Conservation (phyloP, 805 yeast species). For the Candida awuae region DNA sequence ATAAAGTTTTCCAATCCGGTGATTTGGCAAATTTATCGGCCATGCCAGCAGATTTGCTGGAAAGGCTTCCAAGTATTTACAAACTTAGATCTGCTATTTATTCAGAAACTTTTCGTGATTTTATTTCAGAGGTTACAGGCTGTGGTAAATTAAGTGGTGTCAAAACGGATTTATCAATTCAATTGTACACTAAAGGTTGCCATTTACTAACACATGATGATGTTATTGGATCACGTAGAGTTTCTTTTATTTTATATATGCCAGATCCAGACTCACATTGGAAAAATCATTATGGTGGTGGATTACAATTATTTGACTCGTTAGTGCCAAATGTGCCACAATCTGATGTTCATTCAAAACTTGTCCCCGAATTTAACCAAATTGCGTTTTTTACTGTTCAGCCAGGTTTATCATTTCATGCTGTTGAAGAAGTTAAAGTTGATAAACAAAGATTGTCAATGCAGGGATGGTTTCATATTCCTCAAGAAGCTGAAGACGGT, state of each 20-base stretch:
- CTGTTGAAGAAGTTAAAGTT: constrained; percentile 92
- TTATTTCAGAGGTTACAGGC: constrained; percentile 68
- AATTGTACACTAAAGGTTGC: constrained; percentile 86
- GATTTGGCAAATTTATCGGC: constrained; percentile 91
- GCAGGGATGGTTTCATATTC: constrained; percentile 99
- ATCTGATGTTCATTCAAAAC: constrained; percentile 57
- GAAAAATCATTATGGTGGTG: constrained; percentile 93
- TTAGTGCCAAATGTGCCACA: constrained; percentile 84
- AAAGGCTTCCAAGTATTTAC: constrained; percentile 64
- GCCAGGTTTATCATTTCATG: constrained; percentile 95
- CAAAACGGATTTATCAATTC: constrained; percentile 87
- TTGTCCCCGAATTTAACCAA: constrained; percentile 92
- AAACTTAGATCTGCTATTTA: constrained; percentile 82
- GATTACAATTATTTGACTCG: constrained; percentile 77
- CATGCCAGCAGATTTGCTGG: constrained; percentile 64
- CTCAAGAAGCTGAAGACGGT: constrained; percentile 88
- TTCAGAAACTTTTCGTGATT: constrained; percentile 75
- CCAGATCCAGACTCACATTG: constrained; percentile 88
- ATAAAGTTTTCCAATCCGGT: constrained; percentile 83
- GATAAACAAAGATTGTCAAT: constrained; percentile 87
- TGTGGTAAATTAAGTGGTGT: constrained; percentile 86
- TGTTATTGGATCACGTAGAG: constrained; percentile 91
- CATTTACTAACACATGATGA: constrained; percentile 95
- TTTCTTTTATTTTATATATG: constrained; percentile 83
- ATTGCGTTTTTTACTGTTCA: constrained; percentile 93